Evolutionary conservation across 2,329 filamentous ascomycete species (phyloP), one percentile per base, ranked within the genome.

Genomic region (Aspergillus puulaauensis): DNA sequence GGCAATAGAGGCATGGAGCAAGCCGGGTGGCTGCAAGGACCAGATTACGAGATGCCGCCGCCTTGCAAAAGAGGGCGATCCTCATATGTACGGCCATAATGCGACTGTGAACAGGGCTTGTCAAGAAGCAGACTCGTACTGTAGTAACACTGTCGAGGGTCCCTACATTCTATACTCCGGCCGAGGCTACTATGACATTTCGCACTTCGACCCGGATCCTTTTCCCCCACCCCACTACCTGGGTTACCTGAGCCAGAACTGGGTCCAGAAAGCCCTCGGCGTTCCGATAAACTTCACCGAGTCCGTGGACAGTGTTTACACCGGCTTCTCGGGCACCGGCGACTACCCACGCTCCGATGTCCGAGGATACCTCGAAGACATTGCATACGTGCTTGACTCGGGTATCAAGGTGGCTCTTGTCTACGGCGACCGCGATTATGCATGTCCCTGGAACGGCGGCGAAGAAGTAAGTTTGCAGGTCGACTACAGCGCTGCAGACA

Each of bases 401-500:
- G 83, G 82, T 8, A 77, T 86, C 52, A 83, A 83, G 59, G 83
- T 86, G 3, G 76, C 82, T 41, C 69, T 86, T 27, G 74, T 84
- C 40, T 85, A 86, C 63, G 84, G 84, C 2, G 84, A 86, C 65
- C 77, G 81, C 2, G 84, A 86, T 66, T 86, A 79, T 62, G 76
- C 78, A 3, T 82, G 81, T 65, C 82, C 83, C 61, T 86, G 83
- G 84, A 73, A 83, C 21, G 83, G 83, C 8, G 83, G 82, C 46
- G 82, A 86, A 64, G 68, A 73, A 6, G 77, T 80, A 7, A 81
- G 79, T 54, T 71, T 84, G 4, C 75, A 75, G 1, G 75, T 85
- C 39, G 73, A 80, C 8, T 81, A 82, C 66, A 68, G 73, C 6
- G 67, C 73, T 24, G 70, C 76, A 5, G 66, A 72, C 6, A 65